These are phyloP conservation scores for Paraphoma sp. DNA, from an alignment of 2,329 filamentous ascomycete genomes.

Conservation along the genomic window DNA sequence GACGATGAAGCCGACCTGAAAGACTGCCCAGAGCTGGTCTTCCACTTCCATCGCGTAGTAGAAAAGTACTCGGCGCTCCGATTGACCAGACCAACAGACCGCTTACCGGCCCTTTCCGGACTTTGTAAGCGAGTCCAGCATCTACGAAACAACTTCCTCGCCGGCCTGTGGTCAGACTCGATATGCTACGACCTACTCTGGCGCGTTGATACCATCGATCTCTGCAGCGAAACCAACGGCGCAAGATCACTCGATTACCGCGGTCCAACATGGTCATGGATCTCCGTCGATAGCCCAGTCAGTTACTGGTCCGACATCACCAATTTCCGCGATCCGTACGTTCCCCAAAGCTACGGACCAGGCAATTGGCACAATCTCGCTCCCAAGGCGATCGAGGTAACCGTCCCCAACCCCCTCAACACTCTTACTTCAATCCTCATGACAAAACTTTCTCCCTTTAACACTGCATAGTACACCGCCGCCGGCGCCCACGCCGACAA, in stretches of 20 bases:
- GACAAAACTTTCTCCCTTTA: too few relatives aligned
- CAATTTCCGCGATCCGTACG: conserved; percentile 10
- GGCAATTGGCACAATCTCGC: neutral
- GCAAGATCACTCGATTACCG: conserved; percentile 4
- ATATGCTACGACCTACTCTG: conserved; percentile 24
- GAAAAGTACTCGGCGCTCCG: conserved; percentile 22
- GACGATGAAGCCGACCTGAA: neutral
- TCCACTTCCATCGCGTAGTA: conserved; percentile 18
- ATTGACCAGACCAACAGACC: conserved; percentile 15
- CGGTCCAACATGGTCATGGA: conserved; percentile 26
- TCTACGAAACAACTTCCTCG: conserved; percentile 18
- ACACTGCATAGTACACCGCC: neutral
- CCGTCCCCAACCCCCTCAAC: too few relatives aligned
- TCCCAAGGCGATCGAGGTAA: neutral
- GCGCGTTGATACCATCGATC: conserved; percentile 17
- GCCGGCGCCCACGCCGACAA: neutral
- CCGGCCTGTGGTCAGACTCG: conserved; percentile 24
- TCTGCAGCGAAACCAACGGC: neutral
- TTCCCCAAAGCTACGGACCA: neutral
- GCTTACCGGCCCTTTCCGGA: conserved; percentile 21
- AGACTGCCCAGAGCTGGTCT: conserved; percentile 12
- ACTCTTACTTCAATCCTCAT: too few relatives aligned
- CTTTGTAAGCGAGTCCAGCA: conserved; percentile 17
- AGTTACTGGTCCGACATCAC: conserved; percentile 19
- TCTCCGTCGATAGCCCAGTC: conserved; percentile 13